Base-by-base conservation (phyloP, 306 rosid species). In the Cucumis cinereus region DNA sequence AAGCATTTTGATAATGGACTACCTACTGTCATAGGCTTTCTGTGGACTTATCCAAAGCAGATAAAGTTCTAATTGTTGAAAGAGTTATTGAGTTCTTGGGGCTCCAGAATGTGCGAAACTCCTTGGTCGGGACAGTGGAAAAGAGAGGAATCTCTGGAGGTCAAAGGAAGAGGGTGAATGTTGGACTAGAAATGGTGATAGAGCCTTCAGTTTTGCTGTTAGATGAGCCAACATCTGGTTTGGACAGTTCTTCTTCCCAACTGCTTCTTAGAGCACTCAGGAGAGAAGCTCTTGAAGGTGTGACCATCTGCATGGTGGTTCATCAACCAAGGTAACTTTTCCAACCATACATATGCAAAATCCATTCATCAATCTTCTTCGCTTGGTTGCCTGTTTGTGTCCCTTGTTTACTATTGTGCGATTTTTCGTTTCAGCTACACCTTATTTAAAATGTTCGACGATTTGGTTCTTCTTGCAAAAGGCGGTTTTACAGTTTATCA, bases 281-380 rank as follows among this genome's bases (percentile, higher is more conserved):
- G 84, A 96, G 96, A 28, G 98, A 94, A 89, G 98, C 97, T 81
- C 99, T 94, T 30, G 98, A 90, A 85, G 99, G 98, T 71, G 98
- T 94, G 45, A 94, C 92, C 76, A 85, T 94, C 79, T 94, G 97
- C 84, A 86, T 84, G 96, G 99, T 94, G 86, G 99, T 94, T 84
- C 99, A 94, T 82, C 99, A 94, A 88, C 99, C 99, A 56, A 94
- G 98, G 99, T 94, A 86, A 49, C 77, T 58, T 80, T 76, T 72
- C 50, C 41, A 26, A 59, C 70, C 75, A 68, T 68, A 13, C 54
- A 63, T 30, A 30, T 26, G 68, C 40, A 61, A 33, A 33, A 33
- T 8, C 11, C 38, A 14, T 45, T 70, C 58, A 24, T 26, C 2
- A 6, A 45, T 69, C 20, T 24, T 26, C 16, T 47, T 47, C 24